Percentiles rank a stretch among this genome's conserved stretches.
These are phyloP conservation scores for Metschnikowia corniflorae DNA, from an alignment of 805 yeast genomes.

Conservation along the genomic window DNA sequence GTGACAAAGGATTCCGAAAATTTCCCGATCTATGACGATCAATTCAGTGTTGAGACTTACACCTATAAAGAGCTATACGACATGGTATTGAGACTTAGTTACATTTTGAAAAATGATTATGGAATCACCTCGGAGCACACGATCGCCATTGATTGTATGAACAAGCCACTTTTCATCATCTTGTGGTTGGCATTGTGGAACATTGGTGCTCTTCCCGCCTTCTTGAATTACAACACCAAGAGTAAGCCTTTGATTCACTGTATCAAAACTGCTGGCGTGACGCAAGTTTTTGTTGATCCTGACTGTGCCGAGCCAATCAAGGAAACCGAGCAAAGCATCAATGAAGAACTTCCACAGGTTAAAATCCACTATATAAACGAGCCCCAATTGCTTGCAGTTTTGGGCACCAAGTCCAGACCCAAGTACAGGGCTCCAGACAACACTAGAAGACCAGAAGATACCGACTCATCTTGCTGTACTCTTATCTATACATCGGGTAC, in stretches of 20 bases:
- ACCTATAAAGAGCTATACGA: slow-evolving; percentile 71
- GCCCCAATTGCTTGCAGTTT: slow-evolving; percentile 40
- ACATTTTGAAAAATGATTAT: slow-evolving; percentile 58
- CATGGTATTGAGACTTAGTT: slow-evolving; percentile 61
- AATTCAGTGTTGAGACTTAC: slow-evolving; percentile 56
- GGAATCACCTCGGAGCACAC: slow-evolving; percentile 64
- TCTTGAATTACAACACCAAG: slow-evolving; percentile 74
- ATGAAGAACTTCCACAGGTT: slow-evolving; percentile 34
- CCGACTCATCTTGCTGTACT: slow-evolving; percentile 61
- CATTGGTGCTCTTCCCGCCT: slow-evolving; percentile 85
- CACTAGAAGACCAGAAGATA: slow-evolving; percentile 55
- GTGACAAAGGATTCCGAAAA: slow-evolving; percentile 23
- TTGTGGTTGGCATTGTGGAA: slow-evolving; percentile 89
- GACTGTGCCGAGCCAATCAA: slow-evolving; percentile 53
- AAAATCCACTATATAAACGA: slow-evolving; percentile 52
- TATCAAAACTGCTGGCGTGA: slow-evolving; percentile 60
- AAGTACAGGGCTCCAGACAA: slow-evolving; percentile 52
- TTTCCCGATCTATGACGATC: slow-evolving; percentile 46
- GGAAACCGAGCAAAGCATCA: slow-evolving; percentile 44
- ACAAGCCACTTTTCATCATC: slow-evolving; percentile 77
- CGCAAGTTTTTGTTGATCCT: slow-evolving; percentile 70
- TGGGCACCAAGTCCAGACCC: slow-evolving; percentile 40
- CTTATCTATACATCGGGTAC: slow-evolving; percentile 92
- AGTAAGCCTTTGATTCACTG: slow-evolving; percentile 80
- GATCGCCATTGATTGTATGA: slow-evolving; percentile 73